Base-by-base conservation (phyloP, 1,284 basidiomycete genomes). In the Stereum hirsutum region DNA sequence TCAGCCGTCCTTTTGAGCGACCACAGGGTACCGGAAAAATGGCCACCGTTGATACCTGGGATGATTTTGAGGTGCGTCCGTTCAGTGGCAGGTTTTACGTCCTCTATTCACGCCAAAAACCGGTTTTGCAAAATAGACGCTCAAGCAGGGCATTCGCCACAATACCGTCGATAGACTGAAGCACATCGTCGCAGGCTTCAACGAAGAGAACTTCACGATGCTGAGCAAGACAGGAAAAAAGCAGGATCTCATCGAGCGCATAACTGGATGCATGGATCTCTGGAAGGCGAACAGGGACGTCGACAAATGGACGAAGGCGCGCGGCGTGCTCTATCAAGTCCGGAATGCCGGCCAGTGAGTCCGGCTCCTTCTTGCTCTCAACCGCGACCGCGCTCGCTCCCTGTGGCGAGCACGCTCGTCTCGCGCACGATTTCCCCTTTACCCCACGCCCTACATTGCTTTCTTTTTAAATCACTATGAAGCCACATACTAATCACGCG, bases 81-180 rank as follows among this genome's bases (percentile, higher is more conserved):
- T 44, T 44, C 33, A 24, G 31, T 38, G 49, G 32, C 47, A 40
- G 41, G 44, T 41, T 42, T 49, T 46, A 38, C 28, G 38, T 34
- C 41, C 11, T 40, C 15, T 24, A 23, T 25, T 35, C 24, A 23
- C 19, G 21, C n/a, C n/a, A 19, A 10, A 17, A n/a, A 25, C 38
- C 17, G 43, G n/a, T n/a, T n/a, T 47, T 44, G 43, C 62, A 43
- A 4, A 39, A 35, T 51, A 76, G 73, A 63, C 59, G 48, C 55
- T 70, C 49, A 69, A 70, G 53, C 65, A 69, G 55, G 65, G 58
- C 43, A 59, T 78, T 50, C 66, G 64, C 45, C 60, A 61, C 47
- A 70, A 74, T 62, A 93, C 84, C 5, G 84, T 90, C 47, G 88
- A 89, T 61, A 76, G 69, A 58, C 75, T 89, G 51, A 90, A 90